Evolutionary conservation across 352 stramenopile genomes (phyloP), one percentile per base, ranked within the genome.

Genomic region (Phytophthora nicotianae): DNA sequence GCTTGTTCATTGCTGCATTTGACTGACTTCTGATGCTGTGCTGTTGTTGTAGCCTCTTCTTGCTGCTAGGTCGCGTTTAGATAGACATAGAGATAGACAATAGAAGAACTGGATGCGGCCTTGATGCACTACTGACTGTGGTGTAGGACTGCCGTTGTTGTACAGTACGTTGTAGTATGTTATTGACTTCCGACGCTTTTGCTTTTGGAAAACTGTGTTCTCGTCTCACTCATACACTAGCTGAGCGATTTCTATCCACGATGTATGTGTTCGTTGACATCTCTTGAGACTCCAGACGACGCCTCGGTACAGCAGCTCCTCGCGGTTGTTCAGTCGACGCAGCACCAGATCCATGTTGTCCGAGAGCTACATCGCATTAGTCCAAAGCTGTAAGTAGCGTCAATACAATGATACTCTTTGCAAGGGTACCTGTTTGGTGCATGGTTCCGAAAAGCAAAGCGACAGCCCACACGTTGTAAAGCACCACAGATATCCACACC

Each of bases 201-300:
- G 38, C 2, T 45, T 45, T 45, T 45, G 5, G 26, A 61, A 57
- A 61, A 52, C 26, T 68, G 42, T 5, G 14, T 17, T 46, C 19
- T 21, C 40, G n/a, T 47, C 16, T 72, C 51, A 86, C 37, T 88
- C 76, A 47, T 90, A 90, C 27, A 88, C 32, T 10, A 90, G 53
- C 48, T 91, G 83, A 43, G 68, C 75, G 53, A 92, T 84, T 68
- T 92, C 83, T 70, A 92, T 88, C 73, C 79, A 92, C 7, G 81
- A 90, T 42, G 75, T 65, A 19, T 78, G 76, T 10, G 72, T 60
- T 20, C 78, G 77, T 40, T 68, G 67, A 23, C 58, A 70, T 54
- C 81, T 79, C 29, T 79, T 68, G 46, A 89, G 46, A 50, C 70
- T 81, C 78, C 77, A 93, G 33, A 86, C 58, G 33, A 93, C 76